Conservation (phyloP, 2,329 filamentous ascomycete species). For the Ophiostoma populinum region DNA sequence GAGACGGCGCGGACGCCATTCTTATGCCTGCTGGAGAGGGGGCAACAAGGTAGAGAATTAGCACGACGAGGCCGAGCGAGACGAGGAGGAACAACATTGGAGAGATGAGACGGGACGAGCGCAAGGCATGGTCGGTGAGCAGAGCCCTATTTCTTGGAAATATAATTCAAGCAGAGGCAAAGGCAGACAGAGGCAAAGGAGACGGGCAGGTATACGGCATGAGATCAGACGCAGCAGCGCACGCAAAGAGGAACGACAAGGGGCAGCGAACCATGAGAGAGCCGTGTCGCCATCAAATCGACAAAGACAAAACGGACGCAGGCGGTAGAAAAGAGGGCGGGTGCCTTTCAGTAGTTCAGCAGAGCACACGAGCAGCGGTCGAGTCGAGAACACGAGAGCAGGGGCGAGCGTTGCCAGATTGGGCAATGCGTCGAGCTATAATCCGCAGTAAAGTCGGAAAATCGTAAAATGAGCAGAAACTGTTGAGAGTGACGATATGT, state of each 20-base stretch:
- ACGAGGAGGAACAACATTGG: constrained; percentile 7
- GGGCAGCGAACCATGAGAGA: constrained; percentile 8
- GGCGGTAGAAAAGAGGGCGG: constrained; percentile 1
- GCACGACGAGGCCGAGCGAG: constrained; percentile 7
- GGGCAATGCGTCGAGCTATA: constrained; percentile 3
- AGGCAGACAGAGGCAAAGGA: too few relatives aligned
- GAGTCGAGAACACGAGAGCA: neutral
- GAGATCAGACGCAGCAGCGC: too few relatives aligned
- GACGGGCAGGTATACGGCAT: too few relatives aligned
- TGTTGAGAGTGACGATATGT: constrained; percentile 7
- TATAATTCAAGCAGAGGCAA: too few relatives aligned
- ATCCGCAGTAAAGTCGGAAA: too few relatives aligned
- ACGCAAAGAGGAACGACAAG: too few relatives aligned
- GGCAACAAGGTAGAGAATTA: constrained; percentile 7
- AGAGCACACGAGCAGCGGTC: neutral
- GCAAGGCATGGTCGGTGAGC: too few relatives aligned
- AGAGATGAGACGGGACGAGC: too few relatives aligned
- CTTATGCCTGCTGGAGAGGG: constrained; percentile 7
- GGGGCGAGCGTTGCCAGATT: constrained; percentile 5
- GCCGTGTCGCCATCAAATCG: constrained; percentile 8
- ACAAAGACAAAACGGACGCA: neutral
- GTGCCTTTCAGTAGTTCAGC: too few relatives aligned
- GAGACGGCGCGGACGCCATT: constrained; percentile 11
- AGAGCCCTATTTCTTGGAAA: too few relatives aligned
- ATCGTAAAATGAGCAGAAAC: constrained; percentile 7